A percentile compares a stretch with the other conserved stretches of the same genome.
phyloP scores from a whole-genome alignment of 108 stramenopile genomes.

The Nitzschia inconspicua region DNA sequence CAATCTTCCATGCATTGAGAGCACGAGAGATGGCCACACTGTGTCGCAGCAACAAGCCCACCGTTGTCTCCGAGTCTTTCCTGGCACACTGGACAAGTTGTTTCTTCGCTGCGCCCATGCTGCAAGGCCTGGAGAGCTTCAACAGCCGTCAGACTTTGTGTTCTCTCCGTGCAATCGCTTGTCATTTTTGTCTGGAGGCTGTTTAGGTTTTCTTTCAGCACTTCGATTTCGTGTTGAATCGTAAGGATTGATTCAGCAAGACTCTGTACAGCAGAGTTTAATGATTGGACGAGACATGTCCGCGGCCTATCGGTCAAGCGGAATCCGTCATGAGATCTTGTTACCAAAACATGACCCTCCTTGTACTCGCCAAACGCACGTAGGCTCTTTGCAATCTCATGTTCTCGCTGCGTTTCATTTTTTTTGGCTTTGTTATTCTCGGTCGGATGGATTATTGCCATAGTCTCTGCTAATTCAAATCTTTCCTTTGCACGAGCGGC shows the following conservation, averaged over 20 bases:
- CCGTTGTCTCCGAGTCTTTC: constrained; percentile 24
- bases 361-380: no score
- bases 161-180: constrained; percentile 2
- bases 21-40: constrained; percentile 49
- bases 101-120: constrained; percentile 12
- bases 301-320: no score
- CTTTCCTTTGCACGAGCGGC: constrained; percentile 5
- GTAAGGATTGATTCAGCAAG: no score
- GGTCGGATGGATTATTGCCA: constrained; percentile 16
- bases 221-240: no score
- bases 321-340: no score
- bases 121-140: constrained; percentile 32
- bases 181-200: neutral
- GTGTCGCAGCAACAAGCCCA: constrained; percentile 25
- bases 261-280: no score
- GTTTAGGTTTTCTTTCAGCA: constrained; percentile 7
- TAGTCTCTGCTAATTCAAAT: constrained; percentile 9
- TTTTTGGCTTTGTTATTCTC: no score
- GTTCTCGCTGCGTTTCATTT: neutral
- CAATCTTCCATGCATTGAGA: constrained; percentile 26
- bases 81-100: constrained; percentile 38
- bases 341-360: no score
- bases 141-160: constrained; percentile 24
- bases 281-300: no score
- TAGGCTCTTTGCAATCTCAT: neutral